Evolutionary conservation across 495 filamentous ascomycete species (phyloP).

Genomic region (Daldinia childiae): DNA sequence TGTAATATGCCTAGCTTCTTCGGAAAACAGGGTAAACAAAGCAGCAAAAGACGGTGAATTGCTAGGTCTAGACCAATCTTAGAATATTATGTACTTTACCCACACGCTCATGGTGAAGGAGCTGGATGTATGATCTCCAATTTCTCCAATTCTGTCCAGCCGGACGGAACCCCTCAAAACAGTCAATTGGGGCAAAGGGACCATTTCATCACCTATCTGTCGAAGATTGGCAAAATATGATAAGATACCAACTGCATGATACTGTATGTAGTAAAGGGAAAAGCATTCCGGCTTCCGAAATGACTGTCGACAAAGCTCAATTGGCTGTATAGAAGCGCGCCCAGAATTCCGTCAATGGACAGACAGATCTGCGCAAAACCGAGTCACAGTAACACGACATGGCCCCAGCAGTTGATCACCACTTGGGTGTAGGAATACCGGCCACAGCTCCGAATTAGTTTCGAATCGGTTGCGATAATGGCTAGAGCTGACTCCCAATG

Average conservation of each 20-base stretch:
- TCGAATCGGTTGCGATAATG: conserved; percentile 16
- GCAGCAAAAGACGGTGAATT: conserved; percentile 31
- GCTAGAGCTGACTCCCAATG: conserved; percentile 1
- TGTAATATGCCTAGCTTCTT: conserved; percentile 21
- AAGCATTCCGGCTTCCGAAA: conserved; percentile 38
- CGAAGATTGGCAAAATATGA: conserved; percentile 19
- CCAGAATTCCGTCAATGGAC: conserved; percentile 24
- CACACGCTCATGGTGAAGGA: conserved; percentile 6
- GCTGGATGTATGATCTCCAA: conserved; percentile 34
- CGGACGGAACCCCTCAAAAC: conserved; percentile 34
- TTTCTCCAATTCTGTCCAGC: conserved; percentile 43
- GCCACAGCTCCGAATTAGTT: conserved; percentile 38
- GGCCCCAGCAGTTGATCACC: conserved; percentile 34
- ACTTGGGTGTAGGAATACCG: conserved; percentile 38
- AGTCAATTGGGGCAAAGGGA: conserved; percentile 33
- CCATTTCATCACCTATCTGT: conserved; percentile 27
- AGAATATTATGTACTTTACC: conserved; percentile 22
- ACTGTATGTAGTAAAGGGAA: conserved; percentile 33
- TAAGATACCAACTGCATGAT: conserved; percentile 29
- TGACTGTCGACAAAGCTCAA: conserved; percentile 18
- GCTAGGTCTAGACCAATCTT: conserved; percentile 36
- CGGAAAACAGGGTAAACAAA: conserved; percentile 33
- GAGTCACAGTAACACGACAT: conserved; percentile 25
- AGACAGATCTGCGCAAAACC: conserved; percentile 32
- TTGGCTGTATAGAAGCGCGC: conserved; percentile 24